A percentile compares a stretch with the other conserved stretches of the same genome.
These are phyloP conservation scores for Ceratocystis variospora DNA, from an alignment of 2,329 filamentous ascomycete species.

Conservation along the genomic window DNA sequence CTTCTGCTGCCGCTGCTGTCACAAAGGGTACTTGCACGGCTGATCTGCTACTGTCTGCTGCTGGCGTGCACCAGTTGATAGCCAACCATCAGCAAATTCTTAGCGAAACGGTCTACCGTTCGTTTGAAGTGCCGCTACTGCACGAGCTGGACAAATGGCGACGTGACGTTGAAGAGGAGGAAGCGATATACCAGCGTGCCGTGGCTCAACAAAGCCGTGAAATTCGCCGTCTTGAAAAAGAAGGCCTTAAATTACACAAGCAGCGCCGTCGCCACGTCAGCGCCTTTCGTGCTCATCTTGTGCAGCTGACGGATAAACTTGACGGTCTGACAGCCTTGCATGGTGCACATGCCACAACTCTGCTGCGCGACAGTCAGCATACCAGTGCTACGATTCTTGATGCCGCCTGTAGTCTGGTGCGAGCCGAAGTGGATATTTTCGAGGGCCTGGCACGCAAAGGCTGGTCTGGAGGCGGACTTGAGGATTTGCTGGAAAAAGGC, in stretches of 20 bases:
- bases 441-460: slow-evolving; percentile 53
- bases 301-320: slow-evolving; percentile 46
- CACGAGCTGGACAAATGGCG: slow-evolving; percentile 56
- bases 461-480: slow-evolving; percentile 52
- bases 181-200: slow-evolving; percentile 43
- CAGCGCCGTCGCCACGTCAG: slow-evolving; percentile 47
- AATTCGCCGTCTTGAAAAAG: slow-evolving; percentile 50
- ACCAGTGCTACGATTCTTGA: slow-evolving; percentile 49
- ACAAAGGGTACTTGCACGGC: slow-evolving; percentile 43
- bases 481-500: slow-evolving; percentile 51
- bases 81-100: slow-evolving; percentile 60
- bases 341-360: slow-evolving; percentile 43
- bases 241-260: slow-evolving; percentile 48
- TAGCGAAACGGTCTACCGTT: slow-evolving; percentile 52
- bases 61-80: slow-evolving; percentile 52
- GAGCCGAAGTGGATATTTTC: slow-evolving; percentile 57
- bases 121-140: slow-evolving; percentile 54
- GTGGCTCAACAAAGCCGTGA: slow-evolving; percentile 43
- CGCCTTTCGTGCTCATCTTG: slow-evolving; percentile 48
- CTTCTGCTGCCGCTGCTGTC: slow-evolving; percentile 28
- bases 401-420: slow-evolving; percentile 49
- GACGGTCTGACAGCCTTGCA: slow-evolving; percentile 50
- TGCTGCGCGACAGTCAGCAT: slow-evolving; percentile 51
- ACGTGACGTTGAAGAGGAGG: slow-evolving; percentile 49
- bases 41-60: slow-evolving; percentile 46